Base-by-base conservation (phyloP, 139 green algal genomes). In the Tetraselmis chui region DNA sequence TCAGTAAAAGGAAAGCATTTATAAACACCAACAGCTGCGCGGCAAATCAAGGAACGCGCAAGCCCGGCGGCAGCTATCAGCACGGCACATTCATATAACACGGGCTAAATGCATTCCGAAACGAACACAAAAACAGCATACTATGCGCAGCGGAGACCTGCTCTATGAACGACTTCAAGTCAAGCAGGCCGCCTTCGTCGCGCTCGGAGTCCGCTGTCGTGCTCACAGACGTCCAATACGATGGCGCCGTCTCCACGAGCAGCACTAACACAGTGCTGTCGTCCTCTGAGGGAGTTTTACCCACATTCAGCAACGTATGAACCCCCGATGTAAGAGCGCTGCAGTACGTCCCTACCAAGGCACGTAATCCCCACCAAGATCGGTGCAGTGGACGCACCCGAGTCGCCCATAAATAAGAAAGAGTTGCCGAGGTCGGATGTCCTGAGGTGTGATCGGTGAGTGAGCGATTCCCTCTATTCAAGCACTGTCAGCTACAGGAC, bases 21-120 rank as follows among this genome's bases (percentile, higher is more conserved):
- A 90, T 23, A 59, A 90, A 90, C 0, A 81, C 59, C 29, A 90
- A 31, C 29, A 90, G 26, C 77, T 88, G 85, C 75, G 45, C 11
- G 11, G 45, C 45, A 18, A 18, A n/a, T 26, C n/a, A 82, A 29
- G 23, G 0, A 28, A 59, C 30, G 0, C 11, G 2, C 26, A 30
- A 32, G 24, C 30, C 2, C n/a, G 29, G 5, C 2, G 77, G 1
- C 30, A 29, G 31, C 26, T 22, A 23, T 1, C 1, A 45, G 32
- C 22, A 76, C 79, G 45, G 27, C 2, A 32, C 45, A 22, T 29
- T 81, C 83, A 79, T 86, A 27, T n/a, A n/a, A n/a, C n/a, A n/a
- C n/a, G n/a, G n/a, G n/a, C n/a, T n/a, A n/a, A n/a, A n/a, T n/a
- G n/a, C n/a, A n/a, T n/a, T n/a, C n/a, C n/a, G n/a, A n/a, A n/a